Evolutionary conservation across 1,284 basidiomycete genomes (phyloP).

Genomic region (Pseudozyma tsukubaensis): DNA sequence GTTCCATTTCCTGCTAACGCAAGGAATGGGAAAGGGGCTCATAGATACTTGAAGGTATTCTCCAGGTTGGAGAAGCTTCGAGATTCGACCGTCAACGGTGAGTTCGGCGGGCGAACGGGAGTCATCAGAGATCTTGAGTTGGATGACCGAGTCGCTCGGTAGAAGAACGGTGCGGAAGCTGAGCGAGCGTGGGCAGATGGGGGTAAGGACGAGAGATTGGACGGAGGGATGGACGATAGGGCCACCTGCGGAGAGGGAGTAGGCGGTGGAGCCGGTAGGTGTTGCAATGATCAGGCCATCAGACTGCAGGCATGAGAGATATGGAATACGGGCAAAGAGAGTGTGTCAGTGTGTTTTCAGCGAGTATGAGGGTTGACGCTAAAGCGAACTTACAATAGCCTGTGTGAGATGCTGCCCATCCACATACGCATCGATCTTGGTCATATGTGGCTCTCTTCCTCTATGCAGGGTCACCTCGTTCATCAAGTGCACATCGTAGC

Average conservation of each 20-base stretch:
- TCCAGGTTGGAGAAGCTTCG: constrained; percentile 81
- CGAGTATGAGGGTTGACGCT: not conserved
- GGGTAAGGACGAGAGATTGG: constrained; percentile 88
- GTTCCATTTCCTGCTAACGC: constrained; percentile 68
- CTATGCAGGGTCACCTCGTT: constrained; percentile 95
- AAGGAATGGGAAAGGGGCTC: constrained; percentile 90
- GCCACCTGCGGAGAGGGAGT: constrained; percentile 93
- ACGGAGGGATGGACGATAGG: constrained; percentile 95
- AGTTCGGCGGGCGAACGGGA: constrained; percentile 88
- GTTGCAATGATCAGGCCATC: constrained; percentile 95
- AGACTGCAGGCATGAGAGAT: constrained; percentile 70
- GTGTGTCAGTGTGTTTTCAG: not conserved
- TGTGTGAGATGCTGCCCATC: constrained; percentile 95
- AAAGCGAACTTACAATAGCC: constrained; percentile 79
- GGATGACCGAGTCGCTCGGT: constrained; percentile 82
- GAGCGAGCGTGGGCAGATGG: constrained; percentile 91
- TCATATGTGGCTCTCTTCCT: constrained; percentile 89
- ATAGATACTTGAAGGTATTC: constrained; percentile 87
- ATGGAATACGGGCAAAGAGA: not conserved
- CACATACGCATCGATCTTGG: constrained; percentile 93
- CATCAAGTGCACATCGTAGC: constrained; percentile 89
- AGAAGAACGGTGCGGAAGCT: constrained; percentile 92
- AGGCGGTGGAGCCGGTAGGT: constrained; percentile 95
- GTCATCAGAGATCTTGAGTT: constrained; percentile 82
- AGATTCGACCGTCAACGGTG: constrained; percentile 89